Conservation (phyloP, 805 yeast genomes). For the Ogataea populi-albae region DNA sequence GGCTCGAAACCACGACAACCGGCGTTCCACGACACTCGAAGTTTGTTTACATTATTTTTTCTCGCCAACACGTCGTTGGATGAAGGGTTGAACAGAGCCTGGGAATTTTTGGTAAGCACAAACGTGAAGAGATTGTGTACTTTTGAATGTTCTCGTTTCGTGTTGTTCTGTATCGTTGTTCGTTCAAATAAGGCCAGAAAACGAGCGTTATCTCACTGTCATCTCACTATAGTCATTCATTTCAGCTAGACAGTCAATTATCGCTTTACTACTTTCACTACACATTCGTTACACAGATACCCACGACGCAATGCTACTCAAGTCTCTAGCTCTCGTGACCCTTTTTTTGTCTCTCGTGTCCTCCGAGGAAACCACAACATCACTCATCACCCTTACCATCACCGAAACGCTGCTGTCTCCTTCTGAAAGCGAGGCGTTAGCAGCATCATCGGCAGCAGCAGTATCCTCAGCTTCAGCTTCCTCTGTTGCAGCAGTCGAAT, state of each 20-base stretch:
- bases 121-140: too few species aligned
- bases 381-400: conserved; percentile 42
- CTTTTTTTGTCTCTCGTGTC: conserved; percentile 23
- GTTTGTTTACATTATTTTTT: neutral
- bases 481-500: conserved; percentile 34
- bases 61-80: neutral
- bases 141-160: too few species aligned
- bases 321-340: conserved; percentile 24
- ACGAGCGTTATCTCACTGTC: conserved; percentile 40
- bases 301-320: conserved; percentile 26
- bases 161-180: neutral
- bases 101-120: neutral
- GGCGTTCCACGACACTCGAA: neutral
- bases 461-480: conserved; percentile 31
- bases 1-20: too few species aligned
- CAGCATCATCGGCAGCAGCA: conserved; percentile 20
- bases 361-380: conserved; percentile 40
- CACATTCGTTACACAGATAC: conserved; percentile 1
- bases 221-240: conserved; percentile 34
- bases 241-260: conserved; percentile 10
- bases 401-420: conserved; percentile 47
- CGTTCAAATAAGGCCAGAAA: neutral
- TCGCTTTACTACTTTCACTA: neutral
- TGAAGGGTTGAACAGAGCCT: neutral
- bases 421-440: conserved; percentile 37